Conservation (phyloP, 75 land plant genomes). For the Picea sitchensis region DNA sequence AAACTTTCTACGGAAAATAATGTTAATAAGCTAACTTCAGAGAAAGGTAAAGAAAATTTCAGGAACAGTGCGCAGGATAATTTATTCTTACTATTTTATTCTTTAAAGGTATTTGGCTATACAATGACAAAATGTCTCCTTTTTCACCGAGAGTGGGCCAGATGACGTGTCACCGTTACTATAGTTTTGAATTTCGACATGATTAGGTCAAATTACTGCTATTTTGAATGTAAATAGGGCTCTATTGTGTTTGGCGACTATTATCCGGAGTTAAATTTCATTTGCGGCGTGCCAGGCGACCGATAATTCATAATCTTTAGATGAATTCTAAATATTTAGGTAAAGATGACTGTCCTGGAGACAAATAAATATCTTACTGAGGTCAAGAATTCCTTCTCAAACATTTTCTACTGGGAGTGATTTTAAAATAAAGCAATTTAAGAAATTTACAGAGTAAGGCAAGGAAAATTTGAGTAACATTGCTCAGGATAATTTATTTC, state of each 20-base stretch:
- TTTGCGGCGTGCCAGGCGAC: neutral
- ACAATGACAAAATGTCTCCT: too few relatives aligned
- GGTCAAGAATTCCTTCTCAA: neutral
- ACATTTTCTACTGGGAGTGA: too few relatives aligned
- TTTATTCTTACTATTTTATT: too few relatives aligned
- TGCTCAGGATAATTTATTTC: too few relatives aligned
- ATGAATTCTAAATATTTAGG: too few relatives aligned
- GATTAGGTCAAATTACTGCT: neutral
- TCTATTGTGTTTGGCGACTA: neutral
- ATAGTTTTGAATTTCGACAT: too few relatives aligned
- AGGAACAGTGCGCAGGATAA: neutral
- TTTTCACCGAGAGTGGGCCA: too few relatives aligned
- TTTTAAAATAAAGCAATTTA: neutral
- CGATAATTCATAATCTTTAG: neutral
- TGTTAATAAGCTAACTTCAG: neutral
- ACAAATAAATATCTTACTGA: too few relatives aligned
- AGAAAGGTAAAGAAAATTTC: neutral
- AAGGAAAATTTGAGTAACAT: neutral
- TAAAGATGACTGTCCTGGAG: too few relatives aligned
- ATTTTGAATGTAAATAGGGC: neutral
- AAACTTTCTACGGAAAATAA: too few relatives aligned
- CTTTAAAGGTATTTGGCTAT: too few relatives aligned
- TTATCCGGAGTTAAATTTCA: neutral
- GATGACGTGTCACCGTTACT: too few relatives aligned
- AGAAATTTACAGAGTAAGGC: neutral